Evolutionary conservation across 306 rosid species (phyloP).

Genomic region (Gastrolobium bilobum): DNA sequence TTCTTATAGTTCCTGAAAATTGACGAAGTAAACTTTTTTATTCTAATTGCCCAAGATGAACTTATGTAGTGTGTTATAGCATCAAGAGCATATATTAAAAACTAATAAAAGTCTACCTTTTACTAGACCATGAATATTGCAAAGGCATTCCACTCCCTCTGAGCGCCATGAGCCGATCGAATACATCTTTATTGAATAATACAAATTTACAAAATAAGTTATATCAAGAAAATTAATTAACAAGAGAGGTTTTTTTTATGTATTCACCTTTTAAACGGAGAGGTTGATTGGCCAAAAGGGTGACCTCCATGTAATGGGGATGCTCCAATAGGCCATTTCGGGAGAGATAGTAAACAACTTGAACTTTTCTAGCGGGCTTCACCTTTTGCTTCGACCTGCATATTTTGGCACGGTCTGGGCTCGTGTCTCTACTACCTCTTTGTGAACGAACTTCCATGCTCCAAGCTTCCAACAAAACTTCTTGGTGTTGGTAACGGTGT

Average conservation of each 20-base stretch:
- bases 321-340: slow-evolving; percentile 87
- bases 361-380: slow-evolving; percentile 66
- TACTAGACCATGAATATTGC: slow-evolving; percentile 93
- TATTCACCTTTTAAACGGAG: slow-evolving; percentile 75
- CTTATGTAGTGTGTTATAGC: not conserved
- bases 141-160: slow-evolving; percentile 91
- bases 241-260: not conserved
- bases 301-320: slow-evolving; percentile 85
- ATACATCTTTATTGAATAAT: slow-evolving; percentile 58
- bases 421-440: slow-evolving; percentile 58
- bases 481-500: not conserved
- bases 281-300: slow-evolving; percentile 71
- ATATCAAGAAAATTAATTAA: too few species aligned
- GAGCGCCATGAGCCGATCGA: slow-evolving; percentile 74
- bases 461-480: not conserved
- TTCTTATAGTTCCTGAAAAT: slow-evolving; percentile 75
- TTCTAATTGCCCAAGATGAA: not conserved
- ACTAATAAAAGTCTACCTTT: slow-evolving; percentile 58
- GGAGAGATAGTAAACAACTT: slow-evolving; percentile 86
- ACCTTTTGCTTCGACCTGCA: slow-evolving; percentile 57
- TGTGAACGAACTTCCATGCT: slow-evolving; percentile 68
- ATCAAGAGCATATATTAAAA: too few species aligned
- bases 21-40: not conserved
- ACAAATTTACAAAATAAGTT: not conserved
- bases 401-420: slow-evolving; percentile 72